These are phyloP conservation scores for Kuraishia ogatae DNA, from an alignment of 805 yeast species.

Conservation along the genomic window DNA sequence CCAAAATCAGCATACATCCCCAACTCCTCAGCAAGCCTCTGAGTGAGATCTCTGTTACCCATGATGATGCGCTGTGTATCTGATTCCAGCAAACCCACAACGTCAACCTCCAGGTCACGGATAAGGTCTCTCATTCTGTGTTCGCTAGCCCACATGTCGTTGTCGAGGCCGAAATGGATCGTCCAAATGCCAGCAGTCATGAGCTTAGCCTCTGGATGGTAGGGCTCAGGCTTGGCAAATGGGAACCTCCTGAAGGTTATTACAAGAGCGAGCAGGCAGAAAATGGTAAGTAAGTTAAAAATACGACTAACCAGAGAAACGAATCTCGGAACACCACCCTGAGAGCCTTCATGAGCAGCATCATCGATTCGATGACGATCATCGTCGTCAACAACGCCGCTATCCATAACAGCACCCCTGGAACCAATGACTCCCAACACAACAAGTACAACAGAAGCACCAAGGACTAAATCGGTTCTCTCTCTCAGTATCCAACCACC, in stretches of 20 bases:
- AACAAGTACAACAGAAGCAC: constrained; percentile 42
- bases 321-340: background rate
- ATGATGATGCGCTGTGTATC: constrained; percentile 92
- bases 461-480: constrained; percentile 70
- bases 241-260: constrained; percentile 51
- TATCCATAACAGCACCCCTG: constrained; percentile 11
- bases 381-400: background rate
- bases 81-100: constrained; percentile 83
- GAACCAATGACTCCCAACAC: constrained; percentile 42
- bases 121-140: constrained; percentile 80
- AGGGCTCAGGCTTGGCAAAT: constrained; percentile 54
- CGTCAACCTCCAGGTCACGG: constrained; percentile 80
- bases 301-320: constrained; percentile 1
- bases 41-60: constrained; percentile 93
- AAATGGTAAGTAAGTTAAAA: constrained; percentile 2
- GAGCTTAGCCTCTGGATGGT: constrained; percentile 58
- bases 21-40: constrained; percentile 82
- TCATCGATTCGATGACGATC: background rate
- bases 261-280: constrained; percentile 32
- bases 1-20: constrained; percentile 96
- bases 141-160: constrained; percentile 97
- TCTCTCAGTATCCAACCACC: constrained; percentile 85
- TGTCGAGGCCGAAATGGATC: constrained; percentile 92
- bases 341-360: background rate
- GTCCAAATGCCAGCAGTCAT: constrained; percentile 98